phyloP scores from a whole-genome alignment of 2,329 filamentous ascomycete species.

The Emydomyces testavorans region DNA sequence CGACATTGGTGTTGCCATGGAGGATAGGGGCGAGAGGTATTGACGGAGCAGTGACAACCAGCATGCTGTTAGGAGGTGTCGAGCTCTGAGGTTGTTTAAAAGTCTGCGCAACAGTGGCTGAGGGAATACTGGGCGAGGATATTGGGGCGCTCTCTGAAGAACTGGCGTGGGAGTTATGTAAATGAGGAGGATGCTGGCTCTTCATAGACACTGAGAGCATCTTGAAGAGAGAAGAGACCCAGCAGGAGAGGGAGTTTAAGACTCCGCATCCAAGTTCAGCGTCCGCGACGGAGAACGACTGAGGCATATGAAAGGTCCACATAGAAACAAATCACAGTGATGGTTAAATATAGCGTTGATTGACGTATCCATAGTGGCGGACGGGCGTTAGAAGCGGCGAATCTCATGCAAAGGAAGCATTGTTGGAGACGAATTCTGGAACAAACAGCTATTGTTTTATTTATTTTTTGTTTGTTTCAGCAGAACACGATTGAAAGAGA shows the following conservation, averaged over 20 bases:
- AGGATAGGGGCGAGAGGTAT: constrained; percentile 15
- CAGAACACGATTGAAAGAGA: not conserved
- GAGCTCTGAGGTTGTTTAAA: constrained; percentile 10
- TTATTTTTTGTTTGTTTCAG: constrained; percentile 8
- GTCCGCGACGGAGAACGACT: constrained; percentile 10
- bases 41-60: constrained; percentile 11
- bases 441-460: constrained; percentile 1
- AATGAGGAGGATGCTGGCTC: constrained; percentile 9
- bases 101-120: constrained; percentile 6
- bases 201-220: constrained; percentile 13
- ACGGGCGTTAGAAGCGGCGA: constrained; percentile 4
- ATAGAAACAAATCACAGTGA: constrained; percentile 6
- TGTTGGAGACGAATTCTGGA: constrained; percentile 9
- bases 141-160: constrained; percentile 7
- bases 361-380: constrained; percentile 11
- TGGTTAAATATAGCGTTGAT: constrained; percentile 11
- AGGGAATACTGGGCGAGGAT: constrained; percentile 4
- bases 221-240: constrained; percentile 9
- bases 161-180: constrained; percentile 9
- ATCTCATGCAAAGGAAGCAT: constrained; percentile 12
- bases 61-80: constrained; percentile 8
- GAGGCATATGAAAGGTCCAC: constrained; percentile 11
- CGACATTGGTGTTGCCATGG: constrained; percentile 11
- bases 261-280: constrained; percentile 11
- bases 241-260: constrained; percentile 11